A percentile compares a stretch with the other conserved stretches of the same genome.
These are phyloP conservation scores for Hymenochaete sp. DNA, from an alignment of 1,284 basidiomycete genomes.

Conservation along the genomic window DNA sequence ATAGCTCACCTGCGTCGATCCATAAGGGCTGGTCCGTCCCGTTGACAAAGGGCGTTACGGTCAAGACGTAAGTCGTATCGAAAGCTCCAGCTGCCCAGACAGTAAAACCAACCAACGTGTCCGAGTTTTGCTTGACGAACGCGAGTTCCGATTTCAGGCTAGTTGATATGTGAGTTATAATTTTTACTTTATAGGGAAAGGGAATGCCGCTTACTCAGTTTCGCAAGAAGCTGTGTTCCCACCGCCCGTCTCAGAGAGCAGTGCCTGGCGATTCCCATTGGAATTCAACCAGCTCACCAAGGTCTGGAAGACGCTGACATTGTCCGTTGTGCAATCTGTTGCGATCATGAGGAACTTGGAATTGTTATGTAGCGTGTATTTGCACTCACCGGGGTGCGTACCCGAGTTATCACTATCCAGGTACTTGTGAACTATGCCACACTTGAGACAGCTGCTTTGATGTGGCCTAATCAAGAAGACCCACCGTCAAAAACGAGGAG, in stretches of 20 bases:
- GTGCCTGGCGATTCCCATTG: slow-evolving; percentile 45
- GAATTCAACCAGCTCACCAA: slow-evolving; percentile 39
- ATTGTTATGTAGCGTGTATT: background rate
- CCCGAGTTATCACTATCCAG: slow-evolving; percentile 52
- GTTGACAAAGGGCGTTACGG: slow-evolving; percentile 30
- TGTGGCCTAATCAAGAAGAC: background rate
- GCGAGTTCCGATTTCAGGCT: slow-evolving; percentile 38
- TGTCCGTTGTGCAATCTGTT: slow-evolving; percentile 25
- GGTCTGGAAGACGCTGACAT: slow-evolving; percentile 36
- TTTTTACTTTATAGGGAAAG: background rate
- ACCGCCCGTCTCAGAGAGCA: slow-evolving; percentile 52
- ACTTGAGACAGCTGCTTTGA: slow-evolving; percentile 20
- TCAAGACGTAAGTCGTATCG: slow-evolving; percentile 31
- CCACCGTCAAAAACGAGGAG: slow-evolving; percentile 50
- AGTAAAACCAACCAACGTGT: slow-evolving; percentile 41
- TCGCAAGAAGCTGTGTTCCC: slow-evolving; percentile 45
- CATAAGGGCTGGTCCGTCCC: slow-evolving; percentile 32
- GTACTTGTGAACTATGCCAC: slow-evolving; percentile 46
- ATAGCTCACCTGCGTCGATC: slow-evolving; percentile 24
- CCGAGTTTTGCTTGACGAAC: slow-evolving; percentile 39
- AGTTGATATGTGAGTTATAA: slow-evolving; percentile 6
- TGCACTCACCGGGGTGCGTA: slow-evolving; percentile 30
- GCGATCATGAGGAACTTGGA: background rate
- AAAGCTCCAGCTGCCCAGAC: slow-evolving; percentile 37
- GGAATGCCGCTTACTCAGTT: slow-evolving; percentile 26